Evolutionary conservation across 257 asterid species (phyloP), one percentile per base, ranked within the genome.

Genomic region (Przewalskia tangutica): DNA sequence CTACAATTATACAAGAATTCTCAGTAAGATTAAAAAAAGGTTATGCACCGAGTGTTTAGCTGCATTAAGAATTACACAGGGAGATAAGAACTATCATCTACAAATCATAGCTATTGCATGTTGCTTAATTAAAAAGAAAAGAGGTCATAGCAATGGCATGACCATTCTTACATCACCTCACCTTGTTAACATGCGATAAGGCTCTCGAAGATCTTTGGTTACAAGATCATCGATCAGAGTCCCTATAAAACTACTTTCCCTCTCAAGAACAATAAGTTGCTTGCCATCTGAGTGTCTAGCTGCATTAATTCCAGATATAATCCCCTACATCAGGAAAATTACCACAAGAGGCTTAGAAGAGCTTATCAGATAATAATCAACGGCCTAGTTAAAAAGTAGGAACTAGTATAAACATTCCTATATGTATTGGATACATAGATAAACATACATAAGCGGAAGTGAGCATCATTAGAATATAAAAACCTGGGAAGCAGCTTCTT

Each of bases 401-500:
- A 23, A 14, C 44, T 48, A 7, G 44, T 13, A 40, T 7, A 46
- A 75, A 75, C 44, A 75, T 23, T 75, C 79, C 42, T 50, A 75
- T 4, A 75, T 75, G 46, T 75, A 9, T 75, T 75, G 62, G 79
- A 23, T 50, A 23, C 38, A 73, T 23, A 13, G 79, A 13, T 50
- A 51, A 46, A 1, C 23, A 23, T 23, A 48, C 44, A 50, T 32
- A 73, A 46, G 11, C 27, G 7, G 23, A 50, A 73, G 62, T 73
- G 46, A 48, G 44, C 44, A 73, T 73, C 42, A 73, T 23, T 13
- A 8, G 20, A 46, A 51, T 67, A 78, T 78, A 56, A 86, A 83
- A 79, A 95, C 99, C 99, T 95, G 99, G 50, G 99, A 96, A 84
- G 99, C 99, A 79, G 99, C 99, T 89, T 95, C 99, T 88, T 95